Evolutionary conservation across 2,329 filamentous ascomycete species (phyloP), one percentile per base, ranked within the genome.

Genomic region (Colletotrichum trifolii): DNA sequence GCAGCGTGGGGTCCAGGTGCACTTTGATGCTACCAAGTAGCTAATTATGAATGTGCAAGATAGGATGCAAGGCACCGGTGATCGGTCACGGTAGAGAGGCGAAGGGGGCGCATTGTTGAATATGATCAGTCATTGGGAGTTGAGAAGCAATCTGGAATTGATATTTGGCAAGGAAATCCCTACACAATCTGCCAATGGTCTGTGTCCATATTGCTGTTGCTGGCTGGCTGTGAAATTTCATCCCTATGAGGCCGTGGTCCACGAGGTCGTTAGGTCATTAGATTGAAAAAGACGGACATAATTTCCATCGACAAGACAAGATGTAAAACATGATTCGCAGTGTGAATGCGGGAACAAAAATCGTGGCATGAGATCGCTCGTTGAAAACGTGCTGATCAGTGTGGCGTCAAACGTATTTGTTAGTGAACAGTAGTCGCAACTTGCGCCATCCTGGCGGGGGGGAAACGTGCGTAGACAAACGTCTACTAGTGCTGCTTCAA

Each of bases 171-270:
- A 54, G n/a, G 34, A 57, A 42, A 62, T 56, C 13, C n/a, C 34
- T 12, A 53, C 34, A 9, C 52, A 52, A 38, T 65, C 36, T 56
- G 17, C 35, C 46, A 25, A 53, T 65, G 57, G 50, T 43, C 57
- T 55, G 50, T 54, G 34, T 54, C 52, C 35, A 52, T 62, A 46
- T 7, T 52, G 52, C 33, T 39, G 39, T 12, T 42, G 38, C 17
- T 17, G 17, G 2, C 17, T 17, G 17, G 17, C 17, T 50, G 45
- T 36, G n/a, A 34, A 13, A 34, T 36, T 64, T 4, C 25, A 25
- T 25, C 25, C 25, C 25, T 25, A 25, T 25, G 25, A 25, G 25
- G 25, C 25, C 25, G 25, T 25, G 25, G 25, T 17, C 17, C 17
- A 17, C 17, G 17, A 17, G 17, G 17, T 25, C 25, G 25, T 25